A percentile compares a stretch with the other conserved stretches of the same genome.
Evolutionary conservation across 208 protist genomes (phyloP).

Genomic region (Trichomonas vaginalis): DNA sequence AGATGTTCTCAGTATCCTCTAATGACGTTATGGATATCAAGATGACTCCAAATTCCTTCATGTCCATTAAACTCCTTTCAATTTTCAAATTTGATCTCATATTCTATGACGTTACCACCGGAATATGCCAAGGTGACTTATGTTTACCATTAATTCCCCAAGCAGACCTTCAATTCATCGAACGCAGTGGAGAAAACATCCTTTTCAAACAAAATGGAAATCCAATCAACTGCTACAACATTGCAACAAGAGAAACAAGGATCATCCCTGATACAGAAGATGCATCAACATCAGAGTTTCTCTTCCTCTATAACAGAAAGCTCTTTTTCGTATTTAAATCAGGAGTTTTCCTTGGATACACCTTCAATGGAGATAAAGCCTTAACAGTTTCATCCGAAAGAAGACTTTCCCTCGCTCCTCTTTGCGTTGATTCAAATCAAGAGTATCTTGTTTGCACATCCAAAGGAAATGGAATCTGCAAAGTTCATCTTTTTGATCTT

Average conservation of each 20-base stretch:
- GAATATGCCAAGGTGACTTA: not conserved
- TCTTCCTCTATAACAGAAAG: not conserved
- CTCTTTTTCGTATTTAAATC: not conserved
- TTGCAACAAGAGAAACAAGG: not conserved
- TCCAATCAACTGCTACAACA: not conserved
- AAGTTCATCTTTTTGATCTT: not conserved
- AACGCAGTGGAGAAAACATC: not conserved
- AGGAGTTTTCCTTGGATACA: not conserved
- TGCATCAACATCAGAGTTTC: not conserved
- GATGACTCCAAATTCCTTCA: not conserved
- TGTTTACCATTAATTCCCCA: not conserved
- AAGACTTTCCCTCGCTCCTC: not conserved
- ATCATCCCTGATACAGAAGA: not conserved
- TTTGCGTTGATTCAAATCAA: not conserved
- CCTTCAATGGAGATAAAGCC: not conserved
- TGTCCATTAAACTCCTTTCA: not conserved
- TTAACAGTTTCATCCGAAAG: not conserved
- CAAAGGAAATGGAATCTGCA: not conserved
- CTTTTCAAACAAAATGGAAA: not conserved
- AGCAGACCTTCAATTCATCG: not conserved
- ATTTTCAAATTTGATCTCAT: not conserved
- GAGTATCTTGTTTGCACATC: not conserved
- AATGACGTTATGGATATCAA: not conserved
- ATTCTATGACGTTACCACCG: not conserved
- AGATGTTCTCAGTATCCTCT: not conserved